Evolutionary conservation across 1,284 basidiomycete genomes (phyloP).

Genomic region (Athelia sp.): DNA sequence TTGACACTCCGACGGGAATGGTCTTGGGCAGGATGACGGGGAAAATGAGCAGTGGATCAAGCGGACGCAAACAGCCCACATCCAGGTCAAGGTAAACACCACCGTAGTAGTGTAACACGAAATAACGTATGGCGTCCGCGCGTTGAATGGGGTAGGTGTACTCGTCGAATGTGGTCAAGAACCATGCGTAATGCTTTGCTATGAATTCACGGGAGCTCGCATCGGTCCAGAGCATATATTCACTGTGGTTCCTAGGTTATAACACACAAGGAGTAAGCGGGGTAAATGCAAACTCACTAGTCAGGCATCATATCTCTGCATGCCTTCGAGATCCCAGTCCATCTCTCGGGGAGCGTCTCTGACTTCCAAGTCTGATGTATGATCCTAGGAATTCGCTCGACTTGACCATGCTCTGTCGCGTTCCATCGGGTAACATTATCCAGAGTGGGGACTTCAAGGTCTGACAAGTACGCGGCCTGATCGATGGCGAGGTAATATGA

Average conservation of each 20-base stretch:
- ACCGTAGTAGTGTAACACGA: conserved; percentile 92
- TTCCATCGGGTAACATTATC: conserved; percentile 52
- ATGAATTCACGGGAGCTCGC: conserved; percentile 88
- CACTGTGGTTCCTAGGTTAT: conserved; percentile 40
- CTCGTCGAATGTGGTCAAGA: conserved; percentile 87
- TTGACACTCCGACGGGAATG: conserved; percentile 94
- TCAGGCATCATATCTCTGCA: conserved; percentile 90
- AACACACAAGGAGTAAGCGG: conserved; percentile 12
- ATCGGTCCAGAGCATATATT: conserved; percentile 98
- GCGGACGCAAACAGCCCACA: conserved; percentile 87
- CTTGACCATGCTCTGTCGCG: conserved; percentile 49
- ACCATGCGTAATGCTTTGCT: conserved; percentile 84
- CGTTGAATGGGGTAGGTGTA: conserved; percentile 96
- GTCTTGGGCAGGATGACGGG: conserved; percentile 92
- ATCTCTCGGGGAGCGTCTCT: conserved; percentile 78
- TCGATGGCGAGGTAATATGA: conserved; percentile 89
- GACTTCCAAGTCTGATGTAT: conserved; percentile 99
- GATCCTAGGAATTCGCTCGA: conserved; percentile 84
- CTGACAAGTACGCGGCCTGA: conserved; percentile 71
- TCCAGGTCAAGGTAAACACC: conserved; percentile 97
- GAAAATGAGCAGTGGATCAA: conserved; percentile 87
- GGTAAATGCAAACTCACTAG: conserved; percentile 65
- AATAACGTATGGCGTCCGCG: conserved; percentile 97
- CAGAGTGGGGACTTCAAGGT: conserved; percentile 68
- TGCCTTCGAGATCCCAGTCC: conserved; percentile 75